These are phyloP conservation scores for Leccinum angustisporum DNA, from an alignment of 1,284 basidiomycete species.

Conservation along the genomic window DNA sequence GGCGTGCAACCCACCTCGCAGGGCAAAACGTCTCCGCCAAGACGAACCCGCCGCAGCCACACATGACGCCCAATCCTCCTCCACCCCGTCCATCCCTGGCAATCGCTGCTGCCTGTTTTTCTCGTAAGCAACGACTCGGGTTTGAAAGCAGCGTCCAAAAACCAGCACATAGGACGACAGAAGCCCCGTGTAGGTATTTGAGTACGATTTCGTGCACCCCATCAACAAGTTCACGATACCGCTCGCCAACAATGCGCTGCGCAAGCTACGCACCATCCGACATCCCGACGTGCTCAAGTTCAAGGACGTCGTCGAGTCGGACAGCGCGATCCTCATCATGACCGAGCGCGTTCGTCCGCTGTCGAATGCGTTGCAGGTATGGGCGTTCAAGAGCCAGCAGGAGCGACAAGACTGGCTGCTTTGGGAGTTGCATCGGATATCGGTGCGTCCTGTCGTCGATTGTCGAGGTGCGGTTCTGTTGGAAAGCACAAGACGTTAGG, in stretches of 20 bases:
- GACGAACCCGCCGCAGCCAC: conserved; percentile 17
- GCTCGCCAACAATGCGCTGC: conserved; percentile 88
- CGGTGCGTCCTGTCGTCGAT: conserved; percentile 47
- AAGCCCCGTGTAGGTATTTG: conserved; percentile 82
- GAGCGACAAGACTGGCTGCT: conserved; percentile 86
- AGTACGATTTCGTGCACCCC: conserved; percentile 76
- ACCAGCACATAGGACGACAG: conserved; percentile 75
- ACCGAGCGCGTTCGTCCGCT: conserved; percentile 90
- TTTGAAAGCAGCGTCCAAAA: too few relatives aligned
- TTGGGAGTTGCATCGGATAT: conserved; percentile 92
- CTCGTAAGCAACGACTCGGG: too few relatives aligned
- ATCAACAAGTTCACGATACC: conserved; percentile 60
- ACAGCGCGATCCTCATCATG: conserved; percentile 87
- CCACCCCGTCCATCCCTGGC: conserved; percentile 14
- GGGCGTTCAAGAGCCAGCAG: conserved; percentile 60
- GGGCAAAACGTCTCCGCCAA: conserved; percentile 48
- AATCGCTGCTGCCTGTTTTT: too few relatives aligned
- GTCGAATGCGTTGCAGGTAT: conserved; percentile 60
- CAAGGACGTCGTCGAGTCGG: conserved; percentile 90
- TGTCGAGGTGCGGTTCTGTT: conserved; percentile 1
- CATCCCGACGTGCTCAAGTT: conserved; percentile 97
- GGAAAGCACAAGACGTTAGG: conserved; percentile 44
- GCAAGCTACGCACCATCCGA: conserved; percentile 87
- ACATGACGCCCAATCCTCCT: conserved; percentile 1
- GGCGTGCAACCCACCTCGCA: conserved; percentile 57